Evolutionary conservation across 192 early-diverging fungal genomes (phyloP).

Genomic region (Coemansia asiatica): DNA sequence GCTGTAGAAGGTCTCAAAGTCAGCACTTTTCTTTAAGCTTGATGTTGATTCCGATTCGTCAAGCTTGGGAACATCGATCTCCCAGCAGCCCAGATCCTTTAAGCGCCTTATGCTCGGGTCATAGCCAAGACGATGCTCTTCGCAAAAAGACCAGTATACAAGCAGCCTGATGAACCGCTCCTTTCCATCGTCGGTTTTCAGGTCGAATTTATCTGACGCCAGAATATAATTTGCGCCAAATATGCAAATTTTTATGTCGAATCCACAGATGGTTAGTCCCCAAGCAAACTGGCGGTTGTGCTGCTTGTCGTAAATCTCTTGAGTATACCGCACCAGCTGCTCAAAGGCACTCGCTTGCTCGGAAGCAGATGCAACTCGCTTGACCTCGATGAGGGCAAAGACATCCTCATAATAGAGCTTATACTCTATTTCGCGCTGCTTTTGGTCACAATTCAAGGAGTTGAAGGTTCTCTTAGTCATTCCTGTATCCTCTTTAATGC

Average conservation of each 20-base stretch:
- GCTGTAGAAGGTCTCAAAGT: neutral
- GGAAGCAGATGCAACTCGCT: neutral
- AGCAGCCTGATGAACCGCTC: neutral
- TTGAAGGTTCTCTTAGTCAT: too few relatives aligned
- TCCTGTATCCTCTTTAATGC: too few relatives aligned
- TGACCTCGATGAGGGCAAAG: neutral
- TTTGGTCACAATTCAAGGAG: too few relatives aligned
- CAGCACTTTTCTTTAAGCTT: neutral
- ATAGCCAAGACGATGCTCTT: conserved; percentile 5
- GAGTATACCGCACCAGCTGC: neutral
- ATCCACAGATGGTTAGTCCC: conserved; percentile 1
- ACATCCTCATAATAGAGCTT: neutral
- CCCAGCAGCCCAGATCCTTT: neutral
- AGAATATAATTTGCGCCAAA: neutral
- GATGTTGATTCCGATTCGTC: neutral
- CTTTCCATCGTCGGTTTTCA: neutral
- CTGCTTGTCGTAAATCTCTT: neutral
- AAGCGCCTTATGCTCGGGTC: neutral
- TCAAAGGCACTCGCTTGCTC: neutral
- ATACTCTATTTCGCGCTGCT: too few relatives aligned
- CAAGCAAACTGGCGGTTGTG: neutral
- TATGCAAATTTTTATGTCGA: neutral
- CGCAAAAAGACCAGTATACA: conserved; percentile 6
- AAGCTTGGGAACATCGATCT: neutral
- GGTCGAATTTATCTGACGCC: neutral